Base-by-base conservation (phyloP, 495 filamentous ascomycete species). In the Trichoderma erinaceum region DNA sequence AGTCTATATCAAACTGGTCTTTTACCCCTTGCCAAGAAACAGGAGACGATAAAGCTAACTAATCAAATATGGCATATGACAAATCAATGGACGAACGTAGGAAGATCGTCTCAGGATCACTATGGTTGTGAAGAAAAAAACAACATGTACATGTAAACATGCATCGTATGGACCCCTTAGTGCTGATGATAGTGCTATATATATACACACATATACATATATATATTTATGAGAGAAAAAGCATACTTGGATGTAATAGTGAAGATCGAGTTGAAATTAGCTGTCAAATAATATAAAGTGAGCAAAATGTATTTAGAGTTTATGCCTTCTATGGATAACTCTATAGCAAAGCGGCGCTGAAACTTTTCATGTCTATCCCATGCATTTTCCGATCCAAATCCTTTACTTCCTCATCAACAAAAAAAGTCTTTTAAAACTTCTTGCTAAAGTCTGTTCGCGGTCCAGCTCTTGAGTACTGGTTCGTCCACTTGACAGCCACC, bases 401-500 rank as follows among this genome's bases (percentile, higher is more conserved):
- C 7, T 16, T 21, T 21, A 29, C 25, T 32, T 25, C 16, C 25
- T 4, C 50, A 23, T 27, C 23, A 58, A 21, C 8, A 16, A 16
- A 23, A 21, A 5, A 5, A 52, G 2, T 12, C 52, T 1, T 25
- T 61, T 21, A 65, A 41, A 43, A 46, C 64, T 66, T 67, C 66
- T 67, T 61, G 44, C 56, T 18, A 61, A 61, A 27, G 48, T 58
- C 38, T 15, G 29, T 50, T 38, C 35, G 66, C 48, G n/a, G 50
- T 8, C 25, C 12, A 27, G 58, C 67, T 27, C 78, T 67, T 10
- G 71, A 70, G 68, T 85, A 90, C 73, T 92, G 89, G 32, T 65
- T 70, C 4, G 87, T 82, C 76, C 81, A 79, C 44, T 79, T 72
- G 15, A 90, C 80, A 32, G 83, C 71, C 0, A 90, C 86, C 27